phyloP scores from a whole-genome alignment of 164 flowering plant genomes.

The Magnolia changhungtana region DNA sequence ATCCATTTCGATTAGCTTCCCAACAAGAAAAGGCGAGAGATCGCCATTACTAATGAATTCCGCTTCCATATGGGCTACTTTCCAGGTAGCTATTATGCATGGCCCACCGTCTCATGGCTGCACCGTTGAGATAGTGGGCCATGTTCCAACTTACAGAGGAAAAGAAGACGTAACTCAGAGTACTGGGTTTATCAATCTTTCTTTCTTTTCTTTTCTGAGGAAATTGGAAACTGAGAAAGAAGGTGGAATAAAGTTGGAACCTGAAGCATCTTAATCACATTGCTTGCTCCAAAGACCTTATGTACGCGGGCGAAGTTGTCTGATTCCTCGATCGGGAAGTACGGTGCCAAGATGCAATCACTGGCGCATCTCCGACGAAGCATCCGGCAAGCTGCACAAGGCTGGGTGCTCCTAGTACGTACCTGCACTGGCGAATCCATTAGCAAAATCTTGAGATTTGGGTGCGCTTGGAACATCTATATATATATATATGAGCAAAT shows the following conservation, averaged over 20 bases:
- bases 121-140: too few relatives aligned
- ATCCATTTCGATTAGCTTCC: too few relatives aligned
- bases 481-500: background rate
- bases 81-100: too few relatives aligned
- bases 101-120: too few relatives aligned
- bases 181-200: too few relatives aligned
- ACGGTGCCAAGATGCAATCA: conserved; percentile 42
- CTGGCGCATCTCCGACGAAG: conserved; percentile 42
- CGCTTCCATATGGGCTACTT: too few relatives aligned
- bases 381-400: conserved; percentile 49
- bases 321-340: conserved; percentile 34
- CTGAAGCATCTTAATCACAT: conserved; percentile 48
- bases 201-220: too few relatives aligned
- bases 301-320: conserved; percentile 44
- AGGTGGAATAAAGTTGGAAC: conserved; percentile 10
- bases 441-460: background rate
- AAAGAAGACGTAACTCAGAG: too few relatives aligned
- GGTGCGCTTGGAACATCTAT: background rate
- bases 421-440: conserved; percentile 13
- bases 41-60: too few relatives aligned
- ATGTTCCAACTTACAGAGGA: too few relatives aligned
- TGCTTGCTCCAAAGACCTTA: conserved; percentile 58
- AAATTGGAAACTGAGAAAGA: too few relatives aligned
- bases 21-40: too few relatives aligned
- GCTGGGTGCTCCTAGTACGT: conserved; percentile 17